Evolutionary conservation across 257 asterid genomes (phyloP).

Genomic region (Phtheirospermum japonicum): DNA sequence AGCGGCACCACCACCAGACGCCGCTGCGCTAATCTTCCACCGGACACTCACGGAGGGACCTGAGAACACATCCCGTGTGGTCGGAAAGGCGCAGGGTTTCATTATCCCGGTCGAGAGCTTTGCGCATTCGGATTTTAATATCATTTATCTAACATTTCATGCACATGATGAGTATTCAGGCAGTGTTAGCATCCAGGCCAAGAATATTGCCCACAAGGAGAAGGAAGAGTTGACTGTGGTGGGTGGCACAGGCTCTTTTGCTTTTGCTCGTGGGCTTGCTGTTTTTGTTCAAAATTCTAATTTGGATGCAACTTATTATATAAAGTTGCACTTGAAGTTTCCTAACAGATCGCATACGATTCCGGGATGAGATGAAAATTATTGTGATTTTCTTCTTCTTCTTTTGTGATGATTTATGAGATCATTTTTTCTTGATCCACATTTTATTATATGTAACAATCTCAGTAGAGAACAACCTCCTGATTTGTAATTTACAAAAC

Average conservation of each 20-base stretch:
- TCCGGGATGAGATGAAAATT: constrained; percentile 32
- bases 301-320: constrained; percentile 47
- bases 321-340: constrained; percentile 62
- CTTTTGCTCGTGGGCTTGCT: constrained; percentile 79
- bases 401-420: not conserved
- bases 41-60: constrained; percentile 69
- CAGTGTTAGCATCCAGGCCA: constrained; percentile 61
- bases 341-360: constrained; percentile 47
- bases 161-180: constrained; percentile 49
- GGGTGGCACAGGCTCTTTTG: constrained; percentile 90
- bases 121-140: constrained; percentile 63
- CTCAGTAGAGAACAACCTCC: not conserved
- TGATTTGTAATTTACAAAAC: not conserved
- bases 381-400: not conserved
- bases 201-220: constrained; percentile 43
- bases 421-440: not conserved
- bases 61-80: constrained; percentile 52
- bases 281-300: constrained; percentile 42
- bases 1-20: constrained; percentile 31
- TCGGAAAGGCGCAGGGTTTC: constrained; percentile 79
- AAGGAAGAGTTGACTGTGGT: constrained; percentile 53
- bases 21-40: constrained; percentile 63
- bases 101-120: constrained; percentile 68
- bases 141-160: constrained; percentile 68
- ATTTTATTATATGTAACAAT: not conserved